Base-by-base conservation (phyloP, 805 yeast species). In the Yarrowia yakushimensis region DNA sequence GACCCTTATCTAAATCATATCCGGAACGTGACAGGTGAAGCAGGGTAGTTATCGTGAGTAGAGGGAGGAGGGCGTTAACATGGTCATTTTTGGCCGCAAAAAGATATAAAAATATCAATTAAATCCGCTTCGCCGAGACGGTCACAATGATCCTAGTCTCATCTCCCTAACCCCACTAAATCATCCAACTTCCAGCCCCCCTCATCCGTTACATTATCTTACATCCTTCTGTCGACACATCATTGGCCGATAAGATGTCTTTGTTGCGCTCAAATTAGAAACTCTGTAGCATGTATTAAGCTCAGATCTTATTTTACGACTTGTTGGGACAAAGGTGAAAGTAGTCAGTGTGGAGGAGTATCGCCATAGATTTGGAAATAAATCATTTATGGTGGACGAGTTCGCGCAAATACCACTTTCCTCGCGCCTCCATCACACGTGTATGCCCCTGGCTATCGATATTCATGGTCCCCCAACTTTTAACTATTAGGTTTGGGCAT, bases 161-260 rank as follows among this genome's bases (percentile, higher is more conserved):
- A 0, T 33, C 22, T 15, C 12, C 3, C 13, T 15, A 8, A 1
- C 18, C 3, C 27, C 8, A 8, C 27, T 25, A n/a, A n/a, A n/a
- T n/a, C n/a, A n/a, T n/a, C n/a, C 27, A 8, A 9, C 22, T 1
- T 8, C 13, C 18, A 23, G 17, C 8, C 36, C n/a, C 25, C 18
- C 17, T 13, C 23, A 6, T 18, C 30, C 59, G 59, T 34, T 52
- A 52, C 59, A 52, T 52, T 52, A 52, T 52, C 59, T 52, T 52
- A 52, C 59, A 52, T 52, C 59, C 59, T 36, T 52, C 42, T 34
- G 59, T 52, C 59, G 59, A 52, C 43, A 23, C 33, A 36, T 52
- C 59, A 52, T 52, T 52, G 59, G 59, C 59, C 59, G 59, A 52
- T 52, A 52, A 52, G 59, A 52, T 52, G 31, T 52, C 59, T 52